Conservation (phyloP, 2,329 filamentous ascomycete species). For the Fusarium caatingaense region DNA sequence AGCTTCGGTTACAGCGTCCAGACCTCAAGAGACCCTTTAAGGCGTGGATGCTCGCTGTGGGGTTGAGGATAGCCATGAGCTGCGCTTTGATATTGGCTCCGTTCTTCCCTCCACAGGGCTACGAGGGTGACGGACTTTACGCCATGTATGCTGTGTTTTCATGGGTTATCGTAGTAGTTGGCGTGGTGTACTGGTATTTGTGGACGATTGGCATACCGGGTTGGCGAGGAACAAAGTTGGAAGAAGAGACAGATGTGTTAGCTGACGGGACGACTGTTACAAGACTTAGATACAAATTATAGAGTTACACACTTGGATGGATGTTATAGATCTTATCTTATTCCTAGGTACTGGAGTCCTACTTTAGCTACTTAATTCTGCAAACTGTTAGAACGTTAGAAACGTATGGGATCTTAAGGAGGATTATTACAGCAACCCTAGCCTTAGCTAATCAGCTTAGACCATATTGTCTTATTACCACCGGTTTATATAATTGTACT, state of each 20-base stretch:
- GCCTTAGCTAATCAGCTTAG: too few species aligned
- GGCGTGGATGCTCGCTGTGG: slow-evolving; percentile 70
- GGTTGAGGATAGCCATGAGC: slow-evolving; percentile 65
- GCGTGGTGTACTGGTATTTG: slow-evolving; percentile 74
- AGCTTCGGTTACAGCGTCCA: slow-evolving; percentile 69
- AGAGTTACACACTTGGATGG: not conserved
- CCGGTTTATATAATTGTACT: too few species aligned
- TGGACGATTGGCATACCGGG: slow-evolving; percentile 70
- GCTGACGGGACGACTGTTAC: slow-evolving; percentile 76
- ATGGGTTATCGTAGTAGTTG: slow-evolving; percentile 63
- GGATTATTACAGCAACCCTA: too few species aligned
- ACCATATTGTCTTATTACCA: too few species aligned
- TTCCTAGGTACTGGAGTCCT: too few species aligned
- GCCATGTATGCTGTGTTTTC: slow-evolving; percentile 67
- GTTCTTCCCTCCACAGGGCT: slow-evolving; percentile 68
- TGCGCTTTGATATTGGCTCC: slow-evolving; percentile 68
- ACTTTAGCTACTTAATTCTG: too few species aligned
- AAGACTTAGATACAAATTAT: not conserved
- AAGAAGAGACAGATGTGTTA: slow-evolving; percentile 69
- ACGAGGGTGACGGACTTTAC: slow-evolving; percentile 60
- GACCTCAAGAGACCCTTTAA: slow-evolving; percentile 72
- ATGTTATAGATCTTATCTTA: too few species aligned
- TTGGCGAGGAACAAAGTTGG: slow-evolving; percentile 69
- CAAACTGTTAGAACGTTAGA: fast-evolving
- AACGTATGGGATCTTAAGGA: too few species aligned